phyloP scores from a whole-genome alignment of 2,329 filamentous ascomycete genomes.

The Biscogniauxia marginata region DNA sequence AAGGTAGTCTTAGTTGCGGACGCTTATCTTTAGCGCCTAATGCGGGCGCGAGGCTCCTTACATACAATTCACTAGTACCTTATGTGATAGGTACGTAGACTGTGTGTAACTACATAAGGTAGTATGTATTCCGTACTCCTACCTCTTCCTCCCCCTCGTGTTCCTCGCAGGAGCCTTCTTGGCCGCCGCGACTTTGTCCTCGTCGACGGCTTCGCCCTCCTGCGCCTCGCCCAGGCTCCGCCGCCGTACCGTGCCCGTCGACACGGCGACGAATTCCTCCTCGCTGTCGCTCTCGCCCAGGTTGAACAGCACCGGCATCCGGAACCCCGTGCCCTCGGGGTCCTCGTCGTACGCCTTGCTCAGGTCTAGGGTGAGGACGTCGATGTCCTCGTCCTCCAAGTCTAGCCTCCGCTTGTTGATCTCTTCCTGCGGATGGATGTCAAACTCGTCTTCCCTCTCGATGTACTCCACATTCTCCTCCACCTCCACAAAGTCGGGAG shows the following conservation, averaged over 20 bases:
- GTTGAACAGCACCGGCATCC: slow-evolving; percentile 91
- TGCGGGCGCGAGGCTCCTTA: too few species aligned
- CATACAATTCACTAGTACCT: too few species aligned
- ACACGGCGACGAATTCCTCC: slow-evolving; percentile 73
- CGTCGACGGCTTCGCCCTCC: slow-evolving; percentile 54
- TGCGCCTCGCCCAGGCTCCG: slow-evolving; percentile 76
- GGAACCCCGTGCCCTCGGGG: slow-evolving; percentile 62
- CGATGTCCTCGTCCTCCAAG: slow-evolving; percentile 88
- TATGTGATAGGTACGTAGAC: too few species aligned
- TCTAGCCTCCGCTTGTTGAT: slow-evolving; percentile 88
- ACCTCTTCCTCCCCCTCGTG: slow-evolving; percentile 43
- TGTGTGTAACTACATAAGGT: background rate
- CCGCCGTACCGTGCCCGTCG: slow-evolving; percentile 79
- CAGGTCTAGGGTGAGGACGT: slow-evolving; percentile 77
- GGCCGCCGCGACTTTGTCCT: slow-evolving; percentile 28
- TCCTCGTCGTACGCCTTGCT: slow-evolving; percentile 60
- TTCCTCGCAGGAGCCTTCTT: slow-evolving; percentile 36
- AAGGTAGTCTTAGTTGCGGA: background rate
- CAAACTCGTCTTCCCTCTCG: slow-evolving; percentile 95
- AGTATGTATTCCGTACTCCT: background rate
- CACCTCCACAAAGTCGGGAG: slow-evolving; percentile 94
- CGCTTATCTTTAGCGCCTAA: too few species aligned
- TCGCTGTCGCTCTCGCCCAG: slow-evolving; percentile 93
- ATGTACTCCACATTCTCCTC: slow-evolving; percentile 98
- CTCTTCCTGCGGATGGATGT: slow-evolving; percentile 93